phyloP scores from a whole-genome alignment of 768 basidiomycete species.

The Dacryopinax spathularia region DNA sequence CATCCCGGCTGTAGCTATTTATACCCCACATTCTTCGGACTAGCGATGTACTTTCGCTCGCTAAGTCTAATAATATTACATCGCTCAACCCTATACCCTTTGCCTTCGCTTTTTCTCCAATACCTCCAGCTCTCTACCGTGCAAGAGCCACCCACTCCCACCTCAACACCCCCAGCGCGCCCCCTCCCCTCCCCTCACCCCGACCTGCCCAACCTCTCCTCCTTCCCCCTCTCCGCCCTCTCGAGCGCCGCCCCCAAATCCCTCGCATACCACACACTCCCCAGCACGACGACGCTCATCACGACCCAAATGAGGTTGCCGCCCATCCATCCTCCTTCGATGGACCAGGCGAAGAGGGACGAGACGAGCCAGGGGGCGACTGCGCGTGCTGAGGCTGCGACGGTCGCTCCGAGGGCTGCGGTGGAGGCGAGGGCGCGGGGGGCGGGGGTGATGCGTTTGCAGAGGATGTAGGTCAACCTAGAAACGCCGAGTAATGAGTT shows the following conservation, averaged over 20 bases:
- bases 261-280: constrained; percentile 1
- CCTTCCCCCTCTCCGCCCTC: background rate
- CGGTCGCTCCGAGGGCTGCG: background rate
- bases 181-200: too few species aligned
- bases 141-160: too few species aligned
- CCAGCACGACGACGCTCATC: background rate
- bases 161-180: too few species aligned
- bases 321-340: background rate
- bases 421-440: background rate
- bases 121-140: too few species aligned
- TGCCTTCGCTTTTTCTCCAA: too few species aligned
- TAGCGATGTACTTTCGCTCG: too few species aligned
- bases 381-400: background rate
- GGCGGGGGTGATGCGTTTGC: constrained; percentile 1
- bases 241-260: background rate
- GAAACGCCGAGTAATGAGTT: background rate
- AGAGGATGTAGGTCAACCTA: background rate
- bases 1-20: too few species aligned
- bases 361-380: background rate
- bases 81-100: too few species aligned
- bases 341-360: background rate
- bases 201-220: background rate
- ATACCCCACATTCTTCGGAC: too few species aligned
- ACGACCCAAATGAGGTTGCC: background rate
- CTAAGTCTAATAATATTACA: too few species aligned